Percentiles rank a stretch among this genome's conserved stretches.
phyloP scores from a whole-genome alignment of 23 red algal species.

The Gracilaria vermiculophylla region DNA sequence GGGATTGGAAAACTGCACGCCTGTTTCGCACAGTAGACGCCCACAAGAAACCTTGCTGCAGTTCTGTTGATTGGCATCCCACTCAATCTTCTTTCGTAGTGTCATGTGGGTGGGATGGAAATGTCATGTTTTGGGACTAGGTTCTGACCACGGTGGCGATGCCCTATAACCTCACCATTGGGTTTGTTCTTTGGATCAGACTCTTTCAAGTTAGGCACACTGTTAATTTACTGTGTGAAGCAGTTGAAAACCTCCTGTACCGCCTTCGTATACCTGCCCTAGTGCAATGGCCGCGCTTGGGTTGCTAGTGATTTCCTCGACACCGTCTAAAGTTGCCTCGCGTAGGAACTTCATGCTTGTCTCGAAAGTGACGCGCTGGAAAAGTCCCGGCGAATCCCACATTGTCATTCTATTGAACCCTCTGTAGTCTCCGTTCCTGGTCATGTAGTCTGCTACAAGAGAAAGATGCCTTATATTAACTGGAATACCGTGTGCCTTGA shows the following conservation, averaged over 20 bases:
- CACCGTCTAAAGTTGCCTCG: conserved; percentile 62
- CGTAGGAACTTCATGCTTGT: conserved; percentile 88
- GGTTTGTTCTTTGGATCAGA: neutral
- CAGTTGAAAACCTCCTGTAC: conserved; percentile 76
- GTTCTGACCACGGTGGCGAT: neutral
- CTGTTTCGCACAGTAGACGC: conserved; percentile 62
- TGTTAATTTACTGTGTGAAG: conserved; percentile 51
- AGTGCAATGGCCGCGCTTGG: conserved; percentile 71
- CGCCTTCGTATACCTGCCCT: conserved; percentile 43
- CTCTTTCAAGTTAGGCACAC: neutral
- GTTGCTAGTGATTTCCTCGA: conserved; percentile 57
- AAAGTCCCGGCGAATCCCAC: conserved; percentile 49
- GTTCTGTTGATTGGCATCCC: conserved; percentile 76
- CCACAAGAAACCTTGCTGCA: conserved; percentile 66
- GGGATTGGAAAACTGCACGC: conserved; percentile 83
- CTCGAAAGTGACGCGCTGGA: conserved; percentile 93
- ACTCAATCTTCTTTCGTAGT: conserved; percentile 54
- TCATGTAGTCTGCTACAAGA: conserved; percentile 94
- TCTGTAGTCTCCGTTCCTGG: conserved; percentile 64
- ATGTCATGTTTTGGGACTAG: conserved; percentile 66
- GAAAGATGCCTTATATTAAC: conserved; percentile 89
- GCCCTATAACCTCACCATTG: neutral
- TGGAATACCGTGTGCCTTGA: conserved; percentile 94
- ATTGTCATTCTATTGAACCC: conserved; percentile 84
- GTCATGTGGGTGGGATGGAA: conserved; percentile 65